Percentiles rank a stretch among this genome's conserved stretches.
phyloP scores from a whole-genome alignment of 495 filamentous ascomycete species.

The Podospora didyma region DNA sequence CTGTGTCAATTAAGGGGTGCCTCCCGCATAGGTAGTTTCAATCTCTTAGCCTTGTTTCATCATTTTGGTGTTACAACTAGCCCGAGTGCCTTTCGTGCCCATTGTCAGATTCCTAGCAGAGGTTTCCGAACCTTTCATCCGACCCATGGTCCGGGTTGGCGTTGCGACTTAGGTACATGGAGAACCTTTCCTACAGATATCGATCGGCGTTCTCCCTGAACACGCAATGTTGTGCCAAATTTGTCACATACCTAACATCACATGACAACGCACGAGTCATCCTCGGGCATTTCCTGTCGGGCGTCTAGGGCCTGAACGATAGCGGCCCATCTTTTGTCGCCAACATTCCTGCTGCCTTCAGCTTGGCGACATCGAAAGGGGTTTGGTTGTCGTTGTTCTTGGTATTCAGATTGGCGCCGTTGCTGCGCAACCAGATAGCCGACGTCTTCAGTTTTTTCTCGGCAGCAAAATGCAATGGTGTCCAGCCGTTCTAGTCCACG shows the following conservation, averaged over 20 bases:
- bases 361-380: not conserved
- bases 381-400: not conserved
- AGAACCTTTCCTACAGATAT: too few species aligned
- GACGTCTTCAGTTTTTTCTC: not conserved
- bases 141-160: too few species aligned
- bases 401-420: not conserved
- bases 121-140: too few species aligned
- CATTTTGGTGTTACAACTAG: too few species aligned
- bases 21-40: too few species aligned
- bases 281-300: not conserved
- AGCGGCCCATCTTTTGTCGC: not conserved
- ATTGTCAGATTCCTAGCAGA: too few species aligned
- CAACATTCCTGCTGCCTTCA: not conserved
- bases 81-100: too few species aligned
- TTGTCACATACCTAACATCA: not conserved
- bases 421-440: not conserved
- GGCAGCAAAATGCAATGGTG: not conserved
- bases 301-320: not conserved
- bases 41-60: too few species aligned
- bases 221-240: too few species aligned
- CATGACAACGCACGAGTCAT: not conserved
- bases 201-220: too few species aligned
- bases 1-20: too few species aligned
- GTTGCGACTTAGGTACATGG: too few species aligned
- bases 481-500: not conserved